Evolutionary conservation across 192 early-diverging fungal genomes (phyloP), one percentile per base, ranked within the genome.

Genomic region (Backusella circina): DNA sequence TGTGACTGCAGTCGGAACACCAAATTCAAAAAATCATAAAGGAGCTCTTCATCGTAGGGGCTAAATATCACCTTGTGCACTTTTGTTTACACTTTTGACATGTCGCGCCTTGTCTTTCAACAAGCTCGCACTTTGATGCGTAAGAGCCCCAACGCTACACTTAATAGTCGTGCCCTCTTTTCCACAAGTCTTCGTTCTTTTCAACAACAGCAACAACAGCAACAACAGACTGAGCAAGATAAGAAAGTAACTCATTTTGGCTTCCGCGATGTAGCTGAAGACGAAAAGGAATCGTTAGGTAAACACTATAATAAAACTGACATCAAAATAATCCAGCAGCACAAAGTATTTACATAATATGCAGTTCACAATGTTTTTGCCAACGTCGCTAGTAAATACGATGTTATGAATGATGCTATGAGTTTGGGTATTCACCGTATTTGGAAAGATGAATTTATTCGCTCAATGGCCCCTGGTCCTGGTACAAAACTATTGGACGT

Each of bases 391-490:
- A 81, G 85, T n/a, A 96, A 93, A 65, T 99, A 99, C 85, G 98
- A 99, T 80, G 71, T 97, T 12, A 98, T 99, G 98, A 98, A 98
- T 86, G 97, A 98, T 72, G 91, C 93, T 21, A 98, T 98, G 97
- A 93, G 91, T 79, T 84, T 88, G 33, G 98, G 98, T 33, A 83
- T 99, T 23, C 97, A 99, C 81, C 89, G 97, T 68, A 79, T 98
- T 36, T 99, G 98, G 98, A 99, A 99, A 78, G 95, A 98, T 77
- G 90, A 95, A 78, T 94, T 95, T 80, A 93, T 99, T 71, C 87
- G 89, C 28, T 86, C 82, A 23, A 86, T 99, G 84, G 90, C 94
- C 1, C 96, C 98, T 0, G 82, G 88, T 2, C 91, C 91, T 5
- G 90, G 89, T 9, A 96, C 95, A 35, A 90, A 88, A 67, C 87